A percentile compares a stretch with the other conserved stretches of the same genome.
phyloP scores from a whole-genome alignment of 257 asterid genomes.

The Paraleonurus japonicus region DNA sequence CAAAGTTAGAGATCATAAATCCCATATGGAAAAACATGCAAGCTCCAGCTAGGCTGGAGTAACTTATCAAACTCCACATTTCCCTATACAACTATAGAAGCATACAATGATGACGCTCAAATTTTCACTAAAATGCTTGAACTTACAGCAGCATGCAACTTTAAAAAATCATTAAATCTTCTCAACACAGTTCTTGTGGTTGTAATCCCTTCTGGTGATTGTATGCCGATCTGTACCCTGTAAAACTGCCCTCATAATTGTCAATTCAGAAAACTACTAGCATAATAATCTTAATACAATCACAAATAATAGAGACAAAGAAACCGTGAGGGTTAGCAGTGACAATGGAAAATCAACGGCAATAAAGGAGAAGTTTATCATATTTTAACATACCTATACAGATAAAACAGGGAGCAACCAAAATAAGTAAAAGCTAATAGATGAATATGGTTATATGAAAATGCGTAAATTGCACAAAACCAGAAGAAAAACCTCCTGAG shows the following conservation, averaged over 20 bases:
- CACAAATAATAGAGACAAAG: constrained; percentile 16
- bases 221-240: constrained; percentile 93
- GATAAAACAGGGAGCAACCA: background rate
- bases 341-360: background rate
- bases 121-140: constrained; percentile 14
- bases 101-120: constrained; percentile 3
- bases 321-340: constrained; percentile 2
- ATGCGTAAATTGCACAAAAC: background rate
- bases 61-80: constrained; percentile 6
- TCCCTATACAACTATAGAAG: constrained; percentile 4
- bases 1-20: constrained; percentile 17
- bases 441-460: background rate
- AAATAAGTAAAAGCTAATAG: constrained; percentile 3
- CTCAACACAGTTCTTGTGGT: constrained; percentile 77
- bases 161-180: constrained; percentile 94
- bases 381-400: background rate
- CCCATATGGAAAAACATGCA: constrained; percentile 16
- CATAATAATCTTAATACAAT: background rate
- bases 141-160: constrained; percentile 88
- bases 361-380: background rate
- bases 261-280: constrained; percentile 35
- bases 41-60: constrained; percentile 16
- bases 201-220: constrained; percentile 90
- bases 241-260: constrained; percentile 75
- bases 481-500: background rate